Percentiles rank a stretch among this genome's conserved stretches.
Conservation (phyloP, 805 yeast species). For the Starmerella roubikii region DNA sequence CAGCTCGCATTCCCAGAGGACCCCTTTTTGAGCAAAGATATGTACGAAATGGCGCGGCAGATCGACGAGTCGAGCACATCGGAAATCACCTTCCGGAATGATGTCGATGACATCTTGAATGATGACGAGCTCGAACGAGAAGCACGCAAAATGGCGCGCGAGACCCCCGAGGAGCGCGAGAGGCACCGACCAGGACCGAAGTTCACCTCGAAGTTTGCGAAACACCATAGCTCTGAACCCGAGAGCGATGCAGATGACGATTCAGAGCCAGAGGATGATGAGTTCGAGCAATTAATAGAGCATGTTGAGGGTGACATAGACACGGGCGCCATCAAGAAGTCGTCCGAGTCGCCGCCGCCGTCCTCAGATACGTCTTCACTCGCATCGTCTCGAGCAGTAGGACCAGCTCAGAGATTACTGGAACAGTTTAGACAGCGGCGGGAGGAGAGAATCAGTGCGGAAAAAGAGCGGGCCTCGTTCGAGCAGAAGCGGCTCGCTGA, state of each 20-base stretch:
- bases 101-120: constrained; percentile 22
- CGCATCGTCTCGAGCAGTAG: constrained; percentile 1
- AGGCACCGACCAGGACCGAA: not conserved
- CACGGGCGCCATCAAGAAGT: not conserved
- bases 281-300: constrained; percentile 11
- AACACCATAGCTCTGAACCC: not conserved
- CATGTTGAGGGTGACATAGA: constrained; percentile 12
- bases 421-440: constrained; percentile 19
- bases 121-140: constrained; percentile 18
- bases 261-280: constrained; percentile 7
- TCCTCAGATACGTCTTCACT: not conserved
- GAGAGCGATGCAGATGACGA: not conserved
- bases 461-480: constrained; percentile 27
- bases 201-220: constrained; percentile 2
- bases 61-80: constrained; percentile 23
- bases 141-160: constrained; percentile 12
- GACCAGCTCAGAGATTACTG: constrained; percentile 19
- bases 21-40: constrained; percentile 17
- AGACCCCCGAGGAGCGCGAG: constrained; percentile 8
- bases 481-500: constrained; percentile 7
- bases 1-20: constrained; percentile 15
- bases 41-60: constrained; percentile 20
- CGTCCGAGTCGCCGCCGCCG: not conserved
- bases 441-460: constrained; percentile 13
- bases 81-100: constrained; percentile 20